Evolutionary conservation across 257 asterid species (phyloP).

Genomic region (Craterostigma plantagineum): DNA sequence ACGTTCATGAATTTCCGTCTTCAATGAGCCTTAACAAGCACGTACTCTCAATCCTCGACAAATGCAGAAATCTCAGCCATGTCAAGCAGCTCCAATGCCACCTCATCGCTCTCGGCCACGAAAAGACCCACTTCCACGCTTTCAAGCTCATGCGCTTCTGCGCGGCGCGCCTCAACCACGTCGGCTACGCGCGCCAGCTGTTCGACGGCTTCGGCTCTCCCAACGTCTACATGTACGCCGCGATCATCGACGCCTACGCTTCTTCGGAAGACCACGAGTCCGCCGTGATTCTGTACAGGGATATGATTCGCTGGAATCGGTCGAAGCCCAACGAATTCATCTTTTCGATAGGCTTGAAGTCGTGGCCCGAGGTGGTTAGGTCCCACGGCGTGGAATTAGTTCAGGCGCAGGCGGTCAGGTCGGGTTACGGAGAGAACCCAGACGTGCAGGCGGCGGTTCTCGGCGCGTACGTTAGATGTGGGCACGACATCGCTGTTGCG

Average conservation of each 20-base stretch:
- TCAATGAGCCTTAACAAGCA: conserved; percentile 26
- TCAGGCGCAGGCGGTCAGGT: conserved; percentile 48
- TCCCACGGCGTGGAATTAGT: conserved; percentile 36
- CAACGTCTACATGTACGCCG: conserved; percentile 41
- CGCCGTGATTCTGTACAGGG: conserved; percentile 31
- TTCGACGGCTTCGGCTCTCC: conserved; percentile 40
- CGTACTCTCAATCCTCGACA: conserved; percentile 28
- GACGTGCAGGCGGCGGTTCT: conserved; percentile 53
- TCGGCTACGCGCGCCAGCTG: conserved; percentile 46
- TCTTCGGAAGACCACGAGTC: conserved; percentile 25
- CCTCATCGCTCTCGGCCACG: conserved; percentile 49
- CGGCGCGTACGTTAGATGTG: conserved; percentile 38
- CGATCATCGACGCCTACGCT: conserved; percentile 37
- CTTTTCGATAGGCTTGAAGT: conserved; percentile 35
- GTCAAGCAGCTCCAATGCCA: conserved; percentile 63
- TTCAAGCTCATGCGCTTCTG: conserved; percentile 78
- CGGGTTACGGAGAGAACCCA: conserved; percentile 30
- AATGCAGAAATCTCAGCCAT: conserved; percentile 33
- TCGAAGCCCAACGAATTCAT: conserved; percentile 57
- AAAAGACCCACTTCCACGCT: conserved; percentile 43
- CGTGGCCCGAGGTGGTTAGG: conserved; percentile 33
- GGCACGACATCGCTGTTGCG: conserved; percentile 26
- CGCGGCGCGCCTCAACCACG: conserved; percentile 23
- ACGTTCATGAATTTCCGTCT: conserved; percentile 19
- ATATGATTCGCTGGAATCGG: conserved; percentile 28